Conservation (phyloP, 140 eudicot genomes). For the Eryngium alpinum region DNA sequence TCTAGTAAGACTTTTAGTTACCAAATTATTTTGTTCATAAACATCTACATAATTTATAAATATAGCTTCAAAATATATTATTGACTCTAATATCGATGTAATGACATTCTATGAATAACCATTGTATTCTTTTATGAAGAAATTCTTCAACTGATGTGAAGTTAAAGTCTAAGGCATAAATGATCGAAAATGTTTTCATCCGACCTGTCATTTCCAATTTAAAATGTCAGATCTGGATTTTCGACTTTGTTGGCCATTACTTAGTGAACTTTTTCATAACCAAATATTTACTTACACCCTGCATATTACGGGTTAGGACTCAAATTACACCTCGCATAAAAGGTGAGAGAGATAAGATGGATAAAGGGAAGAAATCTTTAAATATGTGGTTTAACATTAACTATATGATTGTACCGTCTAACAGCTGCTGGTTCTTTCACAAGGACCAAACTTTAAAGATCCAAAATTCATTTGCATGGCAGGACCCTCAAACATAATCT, state of each 20-base stretch:
- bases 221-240: conserved; percentile 53
- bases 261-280: conserved; percentile 53
- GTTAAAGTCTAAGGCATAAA: too few species aligned
- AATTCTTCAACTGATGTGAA: too few species aligned
- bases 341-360: neutral
- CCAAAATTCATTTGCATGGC: conserved; percentile 81
- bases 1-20: too few species aligned
- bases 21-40: too few species aligned
- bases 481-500: conserved; percentile 78
- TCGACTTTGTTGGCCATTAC: conserved; percentile 41
- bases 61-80: too few species aligned
- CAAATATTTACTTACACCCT: conserved; percentile 79
- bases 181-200: conserved; percentile 89
- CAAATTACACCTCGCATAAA: neutral
- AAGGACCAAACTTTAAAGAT: conserved; percentile 74
- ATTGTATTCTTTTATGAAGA: too few species aligned
- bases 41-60: too few species aligned
- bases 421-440: conserved; percentile 81
- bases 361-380: conserved; percentile 7
- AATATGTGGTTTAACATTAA: conserved; percentile 90
- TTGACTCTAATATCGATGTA: too few species aligned
- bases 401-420: conserved; percentile 72
- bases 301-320: conserved; percentile 7
- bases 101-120: too few species aligned
- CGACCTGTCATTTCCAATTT: conserved; percentile 75